Percentiles rank a stretch among this genome's conserved stretches.
These are phyloP conservation scores for Hibiscus syriacus DNA, from an alignment of 345 rosid species.

Conservation along the genomic window DNA sequence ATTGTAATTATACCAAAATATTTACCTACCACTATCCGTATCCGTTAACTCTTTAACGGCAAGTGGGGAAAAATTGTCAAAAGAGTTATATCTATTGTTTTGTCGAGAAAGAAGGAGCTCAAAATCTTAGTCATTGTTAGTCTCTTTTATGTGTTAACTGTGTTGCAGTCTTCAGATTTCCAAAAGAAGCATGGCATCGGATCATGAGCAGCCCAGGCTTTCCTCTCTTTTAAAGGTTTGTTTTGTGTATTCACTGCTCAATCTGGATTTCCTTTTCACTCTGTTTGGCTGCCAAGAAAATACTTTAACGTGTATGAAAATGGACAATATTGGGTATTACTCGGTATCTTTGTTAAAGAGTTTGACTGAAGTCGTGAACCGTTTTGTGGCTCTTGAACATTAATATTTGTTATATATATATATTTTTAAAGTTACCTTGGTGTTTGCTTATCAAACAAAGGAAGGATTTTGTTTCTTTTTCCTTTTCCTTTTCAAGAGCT, in stretches of 20 bases:
- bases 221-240: slow-evolving; percentile 45
- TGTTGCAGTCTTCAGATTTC: neutral
- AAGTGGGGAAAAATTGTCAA: too few relatives aligned
- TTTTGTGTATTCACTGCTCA: slow-evolving; percentile 10
- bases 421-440: neutral
- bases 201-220: slow-evolving; percentile 35
- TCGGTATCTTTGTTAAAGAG: neutral
- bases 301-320: slow-evolving; percentile 7
- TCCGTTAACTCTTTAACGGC: too few relatives aligned
- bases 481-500: neutral
- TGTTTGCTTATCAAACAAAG: slow-evolving; percentile 1
- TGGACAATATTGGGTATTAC: neutral
- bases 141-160: neutral
- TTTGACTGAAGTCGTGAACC: neutral
- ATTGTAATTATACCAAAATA: too few relatives aligned
- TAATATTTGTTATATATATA: neutral
- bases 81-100: neutral
- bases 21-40: too few relatives aligned
- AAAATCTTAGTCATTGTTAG: neutral
- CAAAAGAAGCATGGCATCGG: slow-evolving; percentile 38
- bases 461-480: neutral
- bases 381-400: neutral
- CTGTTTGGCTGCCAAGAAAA: neutral
- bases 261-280: neutral
- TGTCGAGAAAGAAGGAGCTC: neutral